Evolutionary conservation across 2,329 filamentous ascomycete genomes (phyloP), one percentile per base, ranked within the genome.

Genomic region (Purpureocillium takamizusanense): DNA sequence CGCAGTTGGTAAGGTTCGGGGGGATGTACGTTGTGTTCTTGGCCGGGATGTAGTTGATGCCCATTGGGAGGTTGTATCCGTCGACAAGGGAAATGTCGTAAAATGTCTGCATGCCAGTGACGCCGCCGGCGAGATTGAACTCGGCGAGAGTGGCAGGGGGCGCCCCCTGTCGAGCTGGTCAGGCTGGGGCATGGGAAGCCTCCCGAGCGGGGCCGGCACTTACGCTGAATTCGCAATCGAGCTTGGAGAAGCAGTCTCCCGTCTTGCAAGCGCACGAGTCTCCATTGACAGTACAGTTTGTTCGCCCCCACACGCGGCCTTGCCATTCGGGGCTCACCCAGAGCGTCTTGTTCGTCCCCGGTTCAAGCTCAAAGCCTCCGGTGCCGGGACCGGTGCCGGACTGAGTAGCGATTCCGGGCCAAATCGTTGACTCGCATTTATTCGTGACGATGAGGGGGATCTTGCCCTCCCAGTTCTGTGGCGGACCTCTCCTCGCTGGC

Each of bases 81-180:
- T 92, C 86, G 16, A 92, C 86, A 3, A 90, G 69, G 31, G 83
- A 88, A 45, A 92, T 85, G 57, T 92, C 86, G 62, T 89, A 90
- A 57, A 86, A 92, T 9, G 79, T 83, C 53, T 88, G 81, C 42
- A 55, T 60, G 35, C 65, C 64, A 16, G 68, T 66, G 32, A 71
- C 62, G 23, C 81, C 80, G 21, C 81, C 83, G 36, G 77, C 73
- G 13, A 90, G 70, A 39, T 82, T 87, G 60, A 92, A 89, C 54
- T 94, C 86, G 30, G 83, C 85, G 11, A 94, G 72, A 2, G 84
- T 89, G 12, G 79, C 79, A 10, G 86, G 86, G 23, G 79, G 74
- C 40, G 77, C 70, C 14, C 86, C 85, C 81, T 85, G 40, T 13
- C 4, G 47, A 33, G 46, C 41, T 15, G n/a, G 14, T 33, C n/a